Base-by-base conservation (phyloP, 1,284 basidiomycete genomes). In the Pseudozyma hubeiensis region DNA sequence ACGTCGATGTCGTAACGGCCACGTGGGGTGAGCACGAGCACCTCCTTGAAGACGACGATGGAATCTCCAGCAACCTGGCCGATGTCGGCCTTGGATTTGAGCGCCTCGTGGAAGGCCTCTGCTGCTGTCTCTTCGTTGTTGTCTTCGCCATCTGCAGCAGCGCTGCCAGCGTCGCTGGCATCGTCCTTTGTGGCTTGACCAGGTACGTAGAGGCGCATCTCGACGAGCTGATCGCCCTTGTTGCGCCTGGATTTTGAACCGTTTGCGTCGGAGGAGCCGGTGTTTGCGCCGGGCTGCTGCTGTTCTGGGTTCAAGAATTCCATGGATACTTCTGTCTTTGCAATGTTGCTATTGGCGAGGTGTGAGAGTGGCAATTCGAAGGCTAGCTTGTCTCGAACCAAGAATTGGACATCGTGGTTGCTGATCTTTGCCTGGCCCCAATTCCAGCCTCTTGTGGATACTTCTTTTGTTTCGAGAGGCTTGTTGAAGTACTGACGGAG, bases 1-100 rank as follows among this genome's bases (percentile, higher is more conserved):
- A 99, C 95, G 86, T 99, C 97, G 85, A 99, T 91, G 79, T 98
- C 95, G 86, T 96, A 98, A 64, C 94, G 91, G 60, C 96, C 96
- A 85, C 87, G 90, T 24, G 97, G 97, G 0, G 97, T 99, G 55
- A 96, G 88, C 6, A 99, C 93, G n/a, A 97, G 89, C 16, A 98
- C 92, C 77, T 99, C 97, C 81, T 95, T 93, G 82, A 99, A 97
- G 81, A 93, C 93, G 80, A 98, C 89, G 50, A 99, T 92, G 64
- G 93, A 90, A 82, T 97, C 93, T 51, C 96, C 97, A 2, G 91
- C 89, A 16, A 95, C 92, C 60, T 94, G 92, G 1, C 94, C 93
- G 66, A 99, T 93, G 71, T 96, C 94, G 5, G 97, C 96, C 86
- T 92, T 94, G 81, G 97, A 94, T 87, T 97, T 97, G 87, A 99